Base-by-base conservation (phyloP, 1,139 yeast species). In the Suhomyces guaymorum region DNA sequence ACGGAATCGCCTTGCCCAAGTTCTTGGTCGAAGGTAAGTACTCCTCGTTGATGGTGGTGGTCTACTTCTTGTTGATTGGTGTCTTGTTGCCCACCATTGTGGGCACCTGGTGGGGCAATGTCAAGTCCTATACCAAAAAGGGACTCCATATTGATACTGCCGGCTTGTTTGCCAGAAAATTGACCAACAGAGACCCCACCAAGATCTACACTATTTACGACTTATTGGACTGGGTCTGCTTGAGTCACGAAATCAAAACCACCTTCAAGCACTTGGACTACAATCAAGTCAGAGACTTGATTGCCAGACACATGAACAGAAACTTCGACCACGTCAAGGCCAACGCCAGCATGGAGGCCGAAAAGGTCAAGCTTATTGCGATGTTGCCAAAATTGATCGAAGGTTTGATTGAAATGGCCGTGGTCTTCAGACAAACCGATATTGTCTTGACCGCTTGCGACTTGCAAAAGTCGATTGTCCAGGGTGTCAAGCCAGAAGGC, bases 1-100 rank as follows among this genome's bases (percentile, higher is more conserved):
- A 88, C 57, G 98, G 98, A 39, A 89, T 94, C 60, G 99, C 97
- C 0, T 66, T 94, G 48, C 99, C 99, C 25, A 82, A 84, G 57
- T 88, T 88, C 62, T 72, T 94, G 49, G 88, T 94, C 26, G 96
- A 88, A 48, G 92, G 95, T 21, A 73, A 79, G 41, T 83, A 84
- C 26, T 82, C 95, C 5, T 78, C 83, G 2, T 52, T 84, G 27
- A 72, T 86, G 48, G 77, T 83, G 16, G 59, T 77, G 6, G 48
- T 73, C 4, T 94, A 94, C 59, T 79, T 88, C 36, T 47, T 78
- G 8, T 61, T 87, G 31, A 79, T 94, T 48, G 97, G 95, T 15
- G 69, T 82, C 5, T 66, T 87, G 10, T 73, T 92, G 41, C 98
- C 98, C 2, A 68, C 68, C 37, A 61, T 86, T 33, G 97, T 94